phyloP scores from a whole-genome alignment of 2,329 filamentous ascomycete genomes.

The Clonostachys chloroleuca region DNA sequence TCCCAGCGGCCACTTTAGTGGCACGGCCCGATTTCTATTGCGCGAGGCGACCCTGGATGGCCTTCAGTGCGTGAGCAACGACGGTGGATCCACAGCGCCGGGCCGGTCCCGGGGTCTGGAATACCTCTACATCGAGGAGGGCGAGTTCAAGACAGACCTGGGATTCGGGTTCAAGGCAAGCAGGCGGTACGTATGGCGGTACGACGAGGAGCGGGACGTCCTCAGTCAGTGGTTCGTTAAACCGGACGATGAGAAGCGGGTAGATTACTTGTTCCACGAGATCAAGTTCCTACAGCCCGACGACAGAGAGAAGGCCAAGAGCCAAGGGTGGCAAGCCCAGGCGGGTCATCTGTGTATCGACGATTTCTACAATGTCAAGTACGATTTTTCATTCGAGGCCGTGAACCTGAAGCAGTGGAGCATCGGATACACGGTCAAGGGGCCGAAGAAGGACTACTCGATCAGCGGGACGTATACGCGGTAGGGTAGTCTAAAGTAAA shows the following conservation, averaged over 20 bases:
- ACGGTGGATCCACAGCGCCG: conserved; percentile 1
- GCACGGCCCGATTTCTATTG: conserved; percentile 61
- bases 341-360: conserved; percentile 67
- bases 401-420: conserved; percentile 54
- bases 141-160: conserved; percentile 54
- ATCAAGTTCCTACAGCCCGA: conserved; percentile 52
- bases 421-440: conserved; percentile 61
- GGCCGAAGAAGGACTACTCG: conserved; percentile 70
- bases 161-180: conserved; percentile 56
- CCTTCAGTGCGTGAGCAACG: conserved; percentile 21
- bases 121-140: conserved; percentile 67
- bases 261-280: conserved; percentile 73
- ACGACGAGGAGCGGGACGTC: conserved; percentile 52
- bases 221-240: conserved; percentile 73
- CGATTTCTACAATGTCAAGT: conserved; percentile 67
- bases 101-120: conserved; percentile 40
- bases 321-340: conserved; percentile 55
- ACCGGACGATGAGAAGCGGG: conserved; percentile 53
- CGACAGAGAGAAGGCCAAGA: conserved; percentile 5
- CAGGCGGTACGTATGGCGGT: conserved; percentile 69
- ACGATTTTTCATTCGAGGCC: conserved; percentile 60
- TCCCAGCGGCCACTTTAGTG: conserved; percentile 60
- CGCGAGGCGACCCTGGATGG: conserved; percentile 54
- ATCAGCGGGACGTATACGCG: conserved; percentile 50
- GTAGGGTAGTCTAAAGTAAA: conserved; percentile 6